Percentiles rank a stretch among this genome's conserved stretches.
Conservation (phyloP, 495 filamentous ascomycete species). For the Podospora appendiculata region DNA sequence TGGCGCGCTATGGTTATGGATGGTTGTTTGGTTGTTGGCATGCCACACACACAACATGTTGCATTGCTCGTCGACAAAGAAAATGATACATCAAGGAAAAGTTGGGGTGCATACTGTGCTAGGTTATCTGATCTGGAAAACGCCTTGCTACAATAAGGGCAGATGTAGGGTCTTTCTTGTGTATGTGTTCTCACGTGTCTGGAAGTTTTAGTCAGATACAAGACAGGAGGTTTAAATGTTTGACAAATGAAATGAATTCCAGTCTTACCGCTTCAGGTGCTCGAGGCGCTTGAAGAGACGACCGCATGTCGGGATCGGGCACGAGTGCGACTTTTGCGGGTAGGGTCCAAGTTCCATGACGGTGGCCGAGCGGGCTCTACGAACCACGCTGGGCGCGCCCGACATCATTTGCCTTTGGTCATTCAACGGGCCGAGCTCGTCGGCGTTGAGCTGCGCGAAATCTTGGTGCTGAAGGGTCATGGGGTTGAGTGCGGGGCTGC, state of each 20-base stretch:
- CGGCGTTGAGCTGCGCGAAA: conserved; percentile 54
- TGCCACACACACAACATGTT: conserved; percentile 30
- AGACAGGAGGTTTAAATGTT: conserved; percentile 22
- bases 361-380: conserved; percentile 88
- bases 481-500: conserved; percentile 63
- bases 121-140: conserved; percentile 98
- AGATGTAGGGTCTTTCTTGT: conserved; percentile 96
- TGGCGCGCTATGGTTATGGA: conserved; percentile 13
- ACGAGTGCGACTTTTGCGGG: conserved; percentile 94
- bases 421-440: conserved; percentile 52
- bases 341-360: conserved; percentile 96
- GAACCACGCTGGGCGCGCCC: conserved; percentile 63
- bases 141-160: conserved; percentile 94
- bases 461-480: conserved; percentile 62
- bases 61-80: conserved; percentile 18
- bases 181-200: conserved; percentile 99
- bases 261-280: conserved; percentile 93
- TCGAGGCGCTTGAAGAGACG: conserved; percentile 98
- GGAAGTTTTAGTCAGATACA: conserved; percentile 51
- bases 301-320: conserved; percentile 96
- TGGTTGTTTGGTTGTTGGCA: conserved; percentile 15
- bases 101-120: conserved; percentile 69
- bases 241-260: conserved; percentile 39
- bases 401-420: conserved; percentile 55
- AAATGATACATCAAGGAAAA: conserved; percentile 25